Base-by-base conservation (phyloP, 345 rosid genomes). In the Hibiscus tridactylites region DNA sequence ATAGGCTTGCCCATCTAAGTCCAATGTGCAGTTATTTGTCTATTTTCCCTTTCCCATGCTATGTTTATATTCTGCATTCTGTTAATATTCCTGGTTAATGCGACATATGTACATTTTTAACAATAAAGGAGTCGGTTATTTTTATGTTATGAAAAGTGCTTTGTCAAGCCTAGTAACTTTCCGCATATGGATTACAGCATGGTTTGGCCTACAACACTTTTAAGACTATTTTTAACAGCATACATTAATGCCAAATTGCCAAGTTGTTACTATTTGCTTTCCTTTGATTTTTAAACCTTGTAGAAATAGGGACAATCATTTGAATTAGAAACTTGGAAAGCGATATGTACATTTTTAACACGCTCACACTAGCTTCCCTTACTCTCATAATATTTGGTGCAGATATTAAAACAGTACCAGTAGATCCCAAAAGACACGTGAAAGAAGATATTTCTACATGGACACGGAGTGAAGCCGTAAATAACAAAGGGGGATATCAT, bases 401-500 rank as follows among this genome's bases (percentile, higher is more conserved):
- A 74, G 75, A 65, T 42, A 21, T 21, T 65, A 42, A 65, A 65
- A 65, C 10, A 3, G 69, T 42, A 42, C 53, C 31, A 19, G 24
- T 11, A 65, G 33, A 77, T 10, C 69, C 75, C 5, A 66, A 70
- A 46, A 68, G 73, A 33, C 63, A 56, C n/a, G 56, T 59, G 60
- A 70, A 39, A 60, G 71, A 68, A 71, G 76, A 78, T 52, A 44
- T 54, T 68, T 24, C 65, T 17, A 28, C 80, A 59, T 35, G 8
- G 37, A 42, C 75, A 33, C 74, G 21, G n/a, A 65, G 68, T 21
- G 73, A 76, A 52, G 39, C 46, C 1, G 42, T 63, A 58, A 64
- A 75, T 60, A 46, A 46, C 6, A 8, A 69, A 19, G 61, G 35
- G 59, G 59, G n/a, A 61, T 57, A 17, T 29, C 44, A 60, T 29